These are phyloP conservation scores for Limnanthes douglasii DNA, from an alignment of 345 rosid genomes.

Conservation along the genomic window DNA sequence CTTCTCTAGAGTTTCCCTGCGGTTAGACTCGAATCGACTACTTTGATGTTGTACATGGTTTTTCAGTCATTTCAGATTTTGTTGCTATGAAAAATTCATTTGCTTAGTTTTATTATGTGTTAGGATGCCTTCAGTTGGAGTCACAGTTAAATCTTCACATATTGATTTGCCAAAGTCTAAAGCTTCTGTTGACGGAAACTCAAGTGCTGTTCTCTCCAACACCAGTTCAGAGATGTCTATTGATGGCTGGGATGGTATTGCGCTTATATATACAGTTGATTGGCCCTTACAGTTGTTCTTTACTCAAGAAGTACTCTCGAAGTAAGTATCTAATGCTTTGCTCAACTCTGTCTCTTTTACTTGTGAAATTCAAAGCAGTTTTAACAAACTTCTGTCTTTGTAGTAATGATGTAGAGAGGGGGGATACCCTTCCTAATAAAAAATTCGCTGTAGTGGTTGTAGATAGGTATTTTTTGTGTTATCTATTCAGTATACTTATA, in stretches of 20 bases:
- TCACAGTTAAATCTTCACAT: slow-evolving; percentile 52
- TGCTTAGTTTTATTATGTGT: slow-evolving; percentile 5
- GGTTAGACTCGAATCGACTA: slow-evolving; percentile 28
- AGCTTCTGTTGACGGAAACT: slow-evolving; percentile 25
- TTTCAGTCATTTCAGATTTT: neutral
- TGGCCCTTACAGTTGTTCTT: slow-evolving; percentile 95
- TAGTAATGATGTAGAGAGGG: no score
- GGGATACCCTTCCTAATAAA: no score
- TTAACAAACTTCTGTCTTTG: no score
- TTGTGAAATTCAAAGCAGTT: neutral
- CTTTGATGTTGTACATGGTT: neutral
- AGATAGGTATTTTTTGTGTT: no score
- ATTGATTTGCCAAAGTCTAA: slow-evolving; percentile 41
- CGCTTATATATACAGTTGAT: slow-evolving; percentile 81
- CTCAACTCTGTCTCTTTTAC: neutral
- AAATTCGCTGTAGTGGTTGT: no score
- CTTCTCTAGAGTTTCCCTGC: slow-evolving; percentile 69
- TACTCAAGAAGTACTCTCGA: slow-evolving; percentile 88
- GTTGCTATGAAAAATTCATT: slow-evolving; percentile 5
- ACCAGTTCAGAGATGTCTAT: slow-evolving; percentile 37
- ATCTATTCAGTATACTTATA: no score
- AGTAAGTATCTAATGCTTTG: slow-evolving; percentile 27
- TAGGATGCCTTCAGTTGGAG: slow-evolving; percentile 90
- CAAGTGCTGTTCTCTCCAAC: slow-evolving; percentile 18
- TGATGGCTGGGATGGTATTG: slow-evolving; percentile 94